Evolutionary conservation across 2,329 filamentous ascomycete genomes (phyloP).

Genomic region (Cladosporium sp.): DNA sequence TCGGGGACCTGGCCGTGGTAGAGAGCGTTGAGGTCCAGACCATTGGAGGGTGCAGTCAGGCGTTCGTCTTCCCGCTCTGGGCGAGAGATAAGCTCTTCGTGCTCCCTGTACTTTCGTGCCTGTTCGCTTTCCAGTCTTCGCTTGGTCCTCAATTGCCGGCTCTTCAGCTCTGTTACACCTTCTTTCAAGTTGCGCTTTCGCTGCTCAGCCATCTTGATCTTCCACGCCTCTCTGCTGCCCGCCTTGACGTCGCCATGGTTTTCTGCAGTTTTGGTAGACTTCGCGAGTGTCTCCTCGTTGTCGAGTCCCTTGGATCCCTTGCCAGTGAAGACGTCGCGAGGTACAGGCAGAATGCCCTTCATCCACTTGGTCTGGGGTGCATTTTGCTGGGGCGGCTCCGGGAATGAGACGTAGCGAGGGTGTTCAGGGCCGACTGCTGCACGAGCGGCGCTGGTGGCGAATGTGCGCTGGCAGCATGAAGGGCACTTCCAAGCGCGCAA

Average conservation of each 20-base stretch:
- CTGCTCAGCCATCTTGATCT: constrained; percentile 65
- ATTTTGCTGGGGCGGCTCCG: constrained; percentile 69
- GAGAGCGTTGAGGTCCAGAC: constrained; percentile 27
- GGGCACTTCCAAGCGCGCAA: constrained; percentile 32
- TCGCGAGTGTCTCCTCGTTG: constrained; percentile 32
- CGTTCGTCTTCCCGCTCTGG: constrained; percentile 72
- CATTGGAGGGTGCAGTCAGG: constrained; percentile 66
- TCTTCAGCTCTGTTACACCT: constrained; percentile 66
- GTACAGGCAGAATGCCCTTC: constrained; percentile 78
- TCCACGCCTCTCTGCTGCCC: constrained; percentile 59
- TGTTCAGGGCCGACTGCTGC: constrained; percentile 72
- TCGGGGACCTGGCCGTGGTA: constrained; percentile 49
- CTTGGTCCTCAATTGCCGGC: constrained; percentile 53
- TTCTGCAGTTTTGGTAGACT: constrained; percentile 31
- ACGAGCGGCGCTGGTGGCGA: constrained; percentile 43
- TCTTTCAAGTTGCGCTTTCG: constrained; percentile 69
- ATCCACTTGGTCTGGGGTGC: constrained; percentile 46
- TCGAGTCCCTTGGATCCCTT: constrained; percentile 52
- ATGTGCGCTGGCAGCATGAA: constrained; percentile 34
- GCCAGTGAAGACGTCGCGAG: constrained; percentile 69
- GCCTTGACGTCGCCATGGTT: constrained; percentile 24
- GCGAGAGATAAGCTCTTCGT: constrained; percentile 52
- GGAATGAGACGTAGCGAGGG: constrained; percentile 80
- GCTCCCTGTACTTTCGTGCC: constrained; percentile 46
- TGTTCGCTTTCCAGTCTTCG: constrained; percentile 38